phyloP scores from a whole-genome alignment of 495 filamentous ascomycete species.

The Margaritispora aquatica region DNA sequence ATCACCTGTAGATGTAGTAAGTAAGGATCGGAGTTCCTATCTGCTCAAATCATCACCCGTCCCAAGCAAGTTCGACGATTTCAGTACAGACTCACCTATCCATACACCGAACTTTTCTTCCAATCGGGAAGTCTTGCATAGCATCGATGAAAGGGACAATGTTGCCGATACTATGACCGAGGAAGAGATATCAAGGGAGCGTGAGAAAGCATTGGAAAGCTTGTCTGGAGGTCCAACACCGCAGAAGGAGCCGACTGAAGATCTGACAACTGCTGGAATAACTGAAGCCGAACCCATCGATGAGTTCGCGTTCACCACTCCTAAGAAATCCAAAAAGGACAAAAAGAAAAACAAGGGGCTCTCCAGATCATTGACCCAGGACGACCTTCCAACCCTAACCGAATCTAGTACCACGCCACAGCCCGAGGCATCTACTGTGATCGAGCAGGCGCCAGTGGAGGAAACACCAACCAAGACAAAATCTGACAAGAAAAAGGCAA shows the following conservation, averaged over 20 bases:
- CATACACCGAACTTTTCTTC: neutral
- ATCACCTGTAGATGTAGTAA: constrained; percentile 21
- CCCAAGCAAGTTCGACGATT: constrained; percentile 19
- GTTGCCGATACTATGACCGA: neutral
- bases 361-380: neutral
- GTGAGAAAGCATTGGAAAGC: constrained; percentile 5
- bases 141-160: constrained; percentile 13
- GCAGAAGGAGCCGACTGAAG: neutral
- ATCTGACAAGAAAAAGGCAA: constrained; percentile 29
- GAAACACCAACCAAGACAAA: constrained; percentile 1
- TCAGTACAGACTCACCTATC: constrained; percentile 14
- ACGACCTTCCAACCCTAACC: neutral
- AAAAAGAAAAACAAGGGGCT: constrained; percentile 22
- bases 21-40: constrained; percentile 28
- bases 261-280: neutral
- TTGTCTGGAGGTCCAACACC: constrained; percentile 5
- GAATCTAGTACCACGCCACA: neutral
- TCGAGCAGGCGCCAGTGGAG: neutral
- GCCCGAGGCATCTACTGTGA: neutral
- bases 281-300: neutral
- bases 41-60: constrained; percentile 28
- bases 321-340: constrained; percentile 23
- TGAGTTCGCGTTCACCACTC: constrained; percentile 5
- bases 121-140: constrained; percentile 4
- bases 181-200: constrained; percentile 3